Base-by-base conservation (phyloP, 108 stramenopile species). In the Conticribra guillardii region DNA sequence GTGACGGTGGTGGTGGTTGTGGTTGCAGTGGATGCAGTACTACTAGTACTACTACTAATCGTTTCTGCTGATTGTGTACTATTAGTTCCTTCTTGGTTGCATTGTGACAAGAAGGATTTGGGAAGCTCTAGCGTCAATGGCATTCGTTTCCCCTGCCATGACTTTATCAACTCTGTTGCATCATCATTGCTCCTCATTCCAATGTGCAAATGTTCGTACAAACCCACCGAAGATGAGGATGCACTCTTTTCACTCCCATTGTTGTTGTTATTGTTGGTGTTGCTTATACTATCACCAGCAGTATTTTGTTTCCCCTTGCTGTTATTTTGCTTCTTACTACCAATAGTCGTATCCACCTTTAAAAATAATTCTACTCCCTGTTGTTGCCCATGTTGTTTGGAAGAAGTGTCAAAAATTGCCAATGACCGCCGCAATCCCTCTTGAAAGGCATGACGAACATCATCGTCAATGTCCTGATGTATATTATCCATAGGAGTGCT, bases 141-240 rank as follows among this genome's bases (percentile, higher is more conserved):
- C 2, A 93, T 76, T 1, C 30, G 27, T 31, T 64, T 62, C 5
- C 88, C 89, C 69, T 94, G 93, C 69, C 76, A 73, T 19, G 67
- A 58, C 44, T 62, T 32, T 24, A 93, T 76, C 54, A 87, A 52
- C 4, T 51, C 58, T 59, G 86, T 75, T 9, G 85, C 87, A 71
- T 89, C 74, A 57, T 87, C 82, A 61, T 76, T 80, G 17, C 66
- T 34, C 50, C 83, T 60, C 68, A 85, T 71, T 21, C 77, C 77
- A 22, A 79, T 52, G 23, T 79, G 77, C 56, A 79, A 37, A 22
- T 60, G 67, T 31, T 60, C 56, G 44, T 71, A 79, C 11, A 64
- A 3, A 0, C 2, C 33, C 19, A 27, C 14, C 21, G 41, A 33
- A 31, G 17, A 22, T 24, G 16, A 30, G 14, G 33, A n/a, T 3